Conservation (phyloP, 768 basidiomycete species). For the Lyophyllum shimeji region DNA sequence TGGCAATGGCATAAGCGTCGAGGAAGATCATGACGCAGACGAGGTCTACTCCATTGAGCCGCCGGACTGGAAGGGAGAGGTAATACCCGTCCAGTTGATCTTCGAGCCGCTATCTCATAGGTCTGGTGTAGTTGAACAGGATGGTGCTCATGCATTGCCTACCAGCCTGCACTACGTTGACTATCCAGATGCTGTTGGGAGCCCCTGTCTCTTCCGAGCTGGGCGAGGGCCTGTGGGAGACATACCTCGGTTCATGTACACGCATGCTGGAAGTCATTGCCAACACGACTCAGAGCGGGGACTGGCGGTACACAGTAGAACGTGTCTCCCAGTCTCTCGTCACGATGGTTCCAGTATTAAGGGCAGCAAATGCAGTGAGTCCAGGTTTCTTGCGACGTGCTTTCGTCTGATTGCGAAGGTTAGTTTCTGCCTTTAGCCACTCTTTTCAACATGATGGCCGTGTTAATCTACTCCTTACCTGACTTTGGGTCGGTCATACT, state of each 20-base stretch:
- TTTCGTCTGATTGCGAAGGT: conserved; percentile 12
- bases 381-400: neutral
- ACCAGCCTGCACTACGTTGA: conserved; percentile 35
- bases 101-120: neutral
- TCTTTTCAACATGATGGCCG: conserved; percentile 51
- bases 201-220: conserved; percentile 25
- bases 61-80: conserved; percentile 57
- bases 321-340: conserved; percentile 36
- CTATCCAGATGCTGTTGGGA: conserved; percentile 54
- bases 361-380: conserved; percentile 40
- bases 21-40: conserved; percentile 11
- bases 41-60: conserved; percentile 33
- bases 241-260: conserved; percentile 44
- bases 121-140: conserved; percentile 48
- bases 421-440: conserved; percentile 49
- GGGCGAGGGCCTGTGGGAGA: conserved; percentile 19
- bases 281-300: conserved; percentile 27
- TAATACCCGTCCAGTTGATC: conserved; percentile 25
- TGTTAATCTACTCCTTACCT: conserved; percentile 48
- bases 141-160: conserved; percentile 59
- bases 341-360: conserved; percentile 38
- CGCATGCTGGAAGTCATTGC: conserved; percentile 48
- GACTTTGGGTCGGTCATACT: conserved; percentile 41
- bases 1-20: neutral
- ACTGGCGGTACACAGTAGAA: conserved; percentile 30